Base-by-base conservation (phyloP, 495 filamentous ascomycete species). In the Aspergillus steynii region DNA sequence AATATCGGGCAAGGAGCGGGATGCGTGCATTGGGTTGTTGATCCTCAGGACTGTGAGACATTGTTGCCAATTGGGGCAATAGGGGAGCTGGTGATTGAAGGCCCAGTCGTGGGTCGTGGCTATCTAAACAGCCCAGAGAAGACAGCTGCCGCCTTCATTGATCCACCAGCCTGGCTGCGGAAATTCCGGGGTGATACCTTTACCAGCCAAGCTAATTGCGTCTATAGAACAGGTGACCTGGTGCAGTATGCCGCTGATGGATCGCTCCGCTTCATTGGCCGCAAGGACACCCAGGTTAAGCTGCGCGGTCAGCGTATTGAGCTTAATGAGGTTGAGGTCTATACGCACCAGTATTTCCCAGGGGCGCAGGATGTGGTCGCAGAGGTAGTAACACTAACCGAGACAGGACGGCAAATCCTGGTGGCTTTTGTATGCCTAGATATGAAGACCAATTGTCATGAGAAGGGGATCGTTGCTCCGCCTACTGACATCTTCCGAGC, bases 71-170 rank as follows among this genome's bases (percentile, higher is more conserved):
- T 86, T 37, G 84, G 84, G 3, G 66, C 71, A 2, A 68, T 82
- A 3, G 85, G 85, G 9, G 85, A 87, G 63, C 69, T 86, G 32
- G 54, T 82, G 15, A 69, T 87, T 37, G 77, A 82, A 67, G 51
- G 83, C 82, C 0, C 80, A 78, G 2, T 72, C 78, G 70, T 85
- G 1, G 82, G 72, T 0, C 63, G 72, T 0, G 78, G 80, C 0
- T 86, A 86, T 57, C 69, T 84, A 9, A 76, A 82, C 10, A 63
- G 73, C 0, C 45, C 49, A 2, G 45, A 26, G 10, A 29, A 32
- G 20, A 54, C 50, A 1, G 25, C 34, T 6, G 29, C 25, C 6
- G 6, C 32, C 1, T 56, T 61, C 42, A 20, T 56, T 2, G 29
- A 37, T 1, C 2, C 10, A 0, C 45, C 53, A 1, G 8, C 20